Evolutionary conservation across 768 basidiomycete genomes (phyloP).

Genomic region (Boletus insuetus): DNA sequence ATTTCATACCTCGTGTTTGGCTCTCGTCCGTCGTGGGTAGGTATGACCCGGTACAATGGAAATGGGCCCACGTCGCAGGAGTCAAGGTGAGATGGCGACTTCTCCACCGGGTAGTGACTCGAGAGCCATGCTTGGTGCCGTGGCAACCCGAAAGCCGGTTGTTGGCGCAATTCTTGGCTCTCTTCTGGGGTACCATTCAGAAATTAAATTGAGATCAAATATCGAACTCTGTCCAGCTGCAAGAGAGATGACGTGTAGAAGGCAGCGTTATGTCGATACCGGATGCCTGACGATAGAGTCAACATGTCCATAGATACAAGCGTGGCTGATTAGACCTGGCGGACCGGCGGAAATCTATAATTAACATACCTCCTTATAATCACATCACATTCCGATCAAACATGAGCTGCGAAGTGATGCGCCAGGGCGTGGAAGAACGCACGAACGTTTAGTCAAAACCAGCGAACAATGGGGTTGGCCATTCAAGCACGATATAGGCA

Average conservation of each 20-base stretch:
- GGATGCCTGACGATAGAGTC: background rate
- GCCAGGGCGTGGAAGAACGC: slow-evolving; percentile 1
- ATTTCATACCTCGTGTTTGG: slow-evolving; percentile 16
- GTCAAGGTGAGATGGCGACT: slow-evolving; percentile 12
- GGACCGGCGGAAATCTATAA: slow-evolving; percentile 6
- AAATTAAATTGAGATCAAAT: background rate
- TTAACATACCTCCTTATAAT: slow-evolving; percentile 12
- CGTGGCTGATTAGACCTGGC: background rate
- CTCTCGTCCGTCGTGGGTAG: slow-evolving; percentile 11
- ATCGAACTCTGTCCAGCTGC: background rate
- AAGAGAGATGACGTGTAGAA: background rate
- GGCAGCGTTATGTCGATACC: background rate
- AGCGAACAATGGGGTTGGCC: slow-evolving; percentile 18
- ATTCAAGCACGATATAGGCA: slow-evolving; percentile 7
- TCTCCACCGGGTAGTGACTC: slow-evolving; percentile 15
- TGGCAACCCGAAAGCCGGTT: slow-evolving; percentile 8
- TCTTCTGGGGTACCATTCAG: background rate
- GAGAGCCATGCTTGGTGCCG: background rate
- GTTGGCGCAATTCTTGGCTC: background rate
- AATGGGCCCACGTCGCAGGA: background rate
- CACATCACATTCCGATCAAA: slow-evolving; percentile 3
- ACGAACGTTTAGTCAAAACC: slow-evolving; percentile 9
- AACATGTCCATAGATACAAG: too few relatives aligned
- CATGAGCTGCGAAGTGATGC: background rate
- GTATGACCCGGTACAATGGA: slow-evolving; percentile 11